Percentiles rank a stretch among this genome's conserved stretches.
Conservation (phyloP, 306 rosid species). For the Casuarina glauca region DNA sequence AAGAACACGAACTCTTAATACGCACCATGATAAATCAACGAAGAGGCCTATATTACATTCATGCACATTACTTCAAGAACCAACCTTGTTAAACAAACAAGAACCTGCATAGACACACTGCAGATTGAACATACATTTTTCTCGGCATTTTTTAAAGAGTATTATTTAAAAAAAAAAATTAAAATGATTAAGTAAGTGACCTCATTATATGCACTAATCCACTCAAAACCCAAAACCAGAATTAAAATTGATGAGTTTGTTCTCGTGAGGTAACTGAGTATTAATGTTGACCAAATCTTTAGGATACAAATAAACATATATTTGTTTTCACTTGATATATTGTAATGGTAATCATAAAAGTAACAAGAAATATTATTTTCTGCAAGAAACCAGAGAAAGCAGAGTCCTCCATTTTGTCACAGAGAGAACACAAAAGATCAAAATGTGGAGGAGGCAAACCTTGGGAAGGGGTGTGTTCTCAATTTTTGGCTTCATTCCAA, state of each 20-base stretch:
- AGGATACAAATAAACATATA: too few species aligned
- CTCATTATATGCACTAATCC: background rate
- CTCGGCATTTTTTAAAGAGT: background rate
- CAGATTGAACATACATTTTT: background rate
- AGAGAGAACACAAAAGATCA: background rate
- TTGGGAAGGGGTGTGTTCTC: conserved; percentile 47
- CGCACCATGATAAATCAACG: background rate
- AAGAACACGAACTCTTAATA: background rate
- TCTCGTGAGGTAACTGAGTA: too few species aligned
- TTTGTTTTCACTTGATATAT: too few species aligned
- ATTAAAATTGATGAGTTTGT: background rate
- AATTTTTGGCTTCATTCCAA: conserved; percentile 59
- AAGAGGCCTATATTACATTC: background rate
- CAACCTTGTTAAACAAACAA: background rate
- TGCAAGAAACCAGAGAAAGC: background rate
- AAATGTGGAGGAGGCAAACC: conserved; percentile 33
- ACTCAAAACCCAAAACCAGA: background rate
- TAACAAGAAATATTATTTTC: background rate
- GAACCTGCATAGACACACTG: background rate
- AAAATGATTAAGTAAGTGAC: background rate
- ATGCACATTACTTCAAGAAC: background rate
- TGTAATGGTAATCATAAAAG: background rate
- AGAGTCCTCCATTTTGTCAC: conserved; percentile 1
- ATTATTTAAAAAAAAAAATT: background rate
- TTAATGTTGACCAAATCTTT: too few species aligned